Conservation (phyloP, 768 basidiomycete species). For the Termitomyces titanicus region DNA sequence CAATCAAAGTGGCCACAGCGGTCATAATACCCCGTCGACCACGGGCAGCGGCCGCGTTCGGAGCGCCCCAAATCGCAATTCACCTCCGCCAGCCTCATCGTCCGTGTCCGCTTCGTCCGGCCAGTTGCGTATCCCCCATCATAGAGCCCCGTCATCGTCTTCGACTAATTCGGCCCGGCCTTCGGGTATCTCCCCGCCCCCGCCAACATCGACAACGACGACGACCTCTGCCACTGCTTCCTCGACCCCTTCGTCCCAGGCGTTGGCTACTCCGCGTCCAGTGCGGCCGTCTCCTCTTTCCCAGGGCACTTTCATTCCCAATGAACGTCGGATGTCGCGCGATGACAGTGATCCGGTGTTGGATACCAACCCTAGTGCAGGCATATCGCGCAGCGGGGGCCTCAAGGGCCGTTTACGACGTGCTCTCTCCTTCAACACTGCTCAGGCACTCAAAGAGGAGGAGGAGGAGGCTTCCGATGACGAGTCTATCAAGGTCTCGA, state of each 20-base stretch:
- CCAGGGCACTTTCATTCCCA: slow-evolving; percentile 57
- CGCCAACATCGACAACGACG: slow-evolving; percentile 30
- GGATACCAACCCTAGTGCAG: slow-evolving; percentile 33
- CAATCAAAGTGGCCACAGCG: slow-evolving; percentile 56
- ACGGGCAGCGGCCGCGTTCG: slow-evolving; percentile 34
- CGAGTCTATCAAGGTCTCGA: slow-evolving; percentile 36
- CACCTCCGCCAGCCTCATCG: slow-evolving; percentile 26
- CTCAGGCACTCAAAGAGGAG: slow-evolving; percentile 53
- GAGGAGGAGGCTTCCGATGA: slow-evolving; percentile 52
- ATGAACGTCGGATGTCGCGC: slow-evolving; percentile 74
- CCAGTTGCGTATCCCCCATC: slow-evolving; percentile 27
- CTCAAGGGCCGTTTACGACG: slow-evolving; percentile 76
- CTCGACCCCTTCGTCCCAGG: slow-evolving; percentile 26
- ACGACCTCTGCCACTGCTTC: slow-evolving; percentile 28
- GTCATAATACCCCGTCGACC: slow-evolving; percentile 31
- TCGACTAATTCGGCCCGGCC: slow-evolving; percentile 45
- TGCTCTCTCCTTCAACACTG: slow-evolving; percentile 64
- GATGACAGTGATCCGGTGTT: slow-evolving; percentile 71
- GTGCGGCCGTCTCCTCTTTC: slow-evolving; percentile 66
- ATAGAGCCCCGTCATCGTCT: slow-evolving; percentile 38
- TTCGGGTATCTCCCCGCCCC: slow-evolving; percentile 26
- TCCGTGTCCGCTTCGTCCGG: slow-evolving; percentile 24
- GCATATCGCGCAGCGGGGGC: slow-evolving; percentile 55
- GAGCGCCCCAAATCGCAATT: slow-evolving; percentile 27
- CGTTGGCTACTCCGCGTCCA: slow-evolving; percentile 33